Percentiles rank a stretch among this genome's conserved stretches.
Conservation (phyloP, 495 filamentous ascomycete species). For the Amorphotheca resinae region DNA sequence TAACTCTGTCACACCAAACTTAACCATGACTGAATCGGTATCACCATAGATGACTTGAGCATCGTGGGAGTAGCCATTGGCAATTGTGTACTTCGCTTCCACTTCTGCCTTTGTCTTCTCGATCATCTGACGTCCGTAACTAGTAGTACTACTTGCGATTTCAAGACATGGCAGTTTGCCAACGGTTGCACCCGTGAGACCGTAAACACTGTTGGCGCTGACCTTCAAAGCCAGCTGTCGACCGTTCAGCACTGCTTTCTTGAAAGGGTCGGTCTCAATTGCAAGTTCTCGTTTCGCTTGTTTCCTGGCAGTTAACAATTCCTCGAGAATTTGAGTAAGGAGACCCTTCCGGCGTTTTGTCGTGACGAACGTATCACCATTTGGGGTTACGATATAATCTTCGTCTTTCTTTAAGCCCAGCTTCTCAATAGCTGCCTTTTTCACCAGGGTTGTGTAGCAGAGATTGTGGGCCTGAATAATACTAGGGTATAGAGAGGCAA, state of each 20-base stretch:
- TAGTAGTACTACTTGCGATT: conserved; percentile 93
- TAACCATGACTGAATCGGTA: conserved; percentile 99
- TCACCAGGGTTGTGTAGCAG: conserved; percentile 91
- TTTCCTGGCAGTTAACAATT: conserved; percentile 79
- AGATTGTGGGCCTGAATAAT: conserved; percentile 99
- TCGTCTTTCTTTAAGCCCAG: conserved; percentile 66
- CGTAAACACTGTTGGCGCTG: conserved; percentile 97
- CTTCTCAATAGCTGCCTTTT: conserved; percentile 64
- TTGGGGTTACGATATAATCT: conserved; percentile 93
- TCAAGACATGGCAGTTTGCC: conserved; percentile 91
- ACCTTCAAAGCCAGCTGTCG: conserved; percentile 92
- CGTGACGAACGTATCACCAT: conserved; percentile 87
- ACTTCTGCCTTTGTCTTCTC: conserved; percentile 92
- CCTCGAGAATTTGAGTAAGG: conserved; percentile 88
- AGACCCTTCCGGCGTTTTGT: conserved; percentile 82
- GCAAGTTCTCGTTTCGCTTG: conserved; percentile 85
- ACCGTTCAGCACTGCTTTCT: conserved; percentile 95
- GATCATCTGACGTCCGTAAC: conserved; percentile 96
- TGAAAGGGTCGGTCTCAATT: conserved; percentile 87
- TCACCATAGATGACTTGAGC: conserved; percentile 97
- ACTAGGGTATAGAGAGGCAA: conserved; percentile 94
- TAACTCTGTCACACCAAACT: conserved; percentile 81
- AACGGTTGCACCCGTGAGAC: conserved; percentile 88
- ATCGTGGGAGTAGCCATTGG: conserved; percentile 87
- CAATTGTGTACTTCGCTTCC: conserved; percentile 74